Conservation (phyloP, 73 alveolate genomes). For the Paramecium sonneborni region DNA sequence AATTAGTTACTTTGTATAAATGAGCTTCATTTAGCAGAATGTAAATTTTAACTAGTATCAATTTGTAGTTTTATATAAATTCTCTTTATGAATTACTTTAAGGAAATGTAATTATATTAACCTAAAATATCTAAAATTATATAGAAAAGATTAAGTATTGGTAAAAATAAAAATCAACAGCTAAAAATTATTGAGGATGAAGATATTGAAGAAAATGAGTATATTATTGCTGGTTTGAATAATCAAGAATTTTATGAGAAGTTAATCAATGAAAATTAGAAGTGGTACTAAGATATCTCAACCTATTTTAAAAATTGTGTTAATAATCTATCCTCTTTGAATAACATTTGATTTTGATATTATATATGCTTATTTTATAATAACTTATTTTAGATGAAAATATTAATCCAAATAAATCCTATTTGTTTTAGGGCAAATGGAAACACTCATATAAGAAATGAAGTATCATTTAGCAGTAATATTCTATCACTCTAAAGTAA, state of each 20-base stretch:
- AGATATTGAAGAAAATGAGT: neutral
- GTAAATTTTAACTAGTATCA: neutral
- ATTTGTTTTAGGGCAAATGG: no score
- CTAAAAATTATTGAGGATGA: neutral
- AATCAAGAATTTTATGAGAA: neutral
- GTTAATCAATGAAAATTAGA: neutral
- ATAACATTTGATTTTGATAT: neutral
- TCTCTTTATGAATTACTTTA: neutral
- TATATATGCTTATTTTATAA: no score
- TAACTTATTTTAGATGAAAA: no score
- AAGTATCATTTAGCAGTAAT: no score
- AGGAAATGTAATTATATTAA: neutral
- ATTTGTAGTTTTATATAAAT: neutral
- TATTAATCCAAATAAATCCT: no score
- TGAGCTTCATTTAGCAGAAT: neutral
- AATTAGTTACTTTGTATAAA: neutral
- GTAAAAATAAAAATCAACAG: neutral
- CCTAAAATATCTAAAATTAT: neutral
- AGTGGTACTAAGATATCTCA: neutral
- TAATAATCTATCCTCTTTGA: neutral
- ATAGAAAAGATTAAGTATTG: neutral
- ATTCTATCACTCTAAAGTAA: no score
- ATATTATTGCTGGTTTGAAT: neutral
- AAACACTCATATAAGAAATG: no score
- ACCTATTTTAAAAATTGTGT: neutral